Evolutionary conservation across 306 rosid genomes (phyloP), one percentile per base, ranked within the genome.

Genomic region (Cicer bijugum): DNA sequence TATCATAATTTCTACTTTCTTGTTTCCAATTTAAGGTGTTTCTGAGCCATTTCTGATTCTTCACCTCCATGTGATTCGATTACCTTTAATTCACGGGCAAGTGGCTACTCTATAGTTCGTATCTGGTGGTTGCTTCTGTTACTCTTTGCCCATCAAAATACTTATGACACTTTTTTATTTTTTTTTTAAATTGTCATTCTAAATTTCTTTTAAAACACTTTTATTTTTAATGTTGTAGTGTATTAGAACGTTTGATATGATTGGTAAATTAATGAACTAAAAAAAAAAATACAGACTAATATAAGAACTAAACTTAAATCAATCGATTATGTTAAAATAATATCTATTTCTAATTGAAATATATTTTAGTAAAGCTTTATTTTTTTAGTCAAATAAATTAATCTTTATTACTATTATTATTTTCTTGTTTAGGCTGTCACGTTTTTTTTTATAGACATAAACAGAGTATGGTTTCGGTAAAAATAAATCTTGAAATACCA

Each of bases 111-210:
- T 55, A 6, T 15, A 11, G 60, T 63, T 46, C 71, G 59, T 70
- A 33, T 64, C 65, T 73, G 77, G 57, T 74, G 37, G 80, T 78
- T 74, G 81, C 75, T 72, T 64, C 62, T 63, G 55, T 46, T 69
- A n/a, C 56, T 40, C 12, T 14, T 23, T 19, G 20, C n/a, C 62
- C 72, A 75, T 67, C 78, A 20, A 75, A 33, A 6, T 71, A 71
- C 28, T 47, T 15, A 64, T 53, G 78, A 20, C 16, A 17, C 53
- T 65, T 65, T 17, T 1, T 23, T 23, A 23, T 5, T 42, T 1
- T 42, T 12, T 59, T 5, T 28, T 28, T 3, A 28, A 28, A 28
- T 28, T 28, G 0, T 4, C 35, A 28, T 28, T 28, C 35, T 28
- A 28, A 28, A 28, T 28, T 28, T 28, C 5, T 28, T 28, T 28